A percentile compares a stretch with the other conserved stretches of the same genome.
These are phyloP conservation scores for Porcisia deanei DNA, from an alignment of 208 protist species.

Conservation along the genomic window DNA sequence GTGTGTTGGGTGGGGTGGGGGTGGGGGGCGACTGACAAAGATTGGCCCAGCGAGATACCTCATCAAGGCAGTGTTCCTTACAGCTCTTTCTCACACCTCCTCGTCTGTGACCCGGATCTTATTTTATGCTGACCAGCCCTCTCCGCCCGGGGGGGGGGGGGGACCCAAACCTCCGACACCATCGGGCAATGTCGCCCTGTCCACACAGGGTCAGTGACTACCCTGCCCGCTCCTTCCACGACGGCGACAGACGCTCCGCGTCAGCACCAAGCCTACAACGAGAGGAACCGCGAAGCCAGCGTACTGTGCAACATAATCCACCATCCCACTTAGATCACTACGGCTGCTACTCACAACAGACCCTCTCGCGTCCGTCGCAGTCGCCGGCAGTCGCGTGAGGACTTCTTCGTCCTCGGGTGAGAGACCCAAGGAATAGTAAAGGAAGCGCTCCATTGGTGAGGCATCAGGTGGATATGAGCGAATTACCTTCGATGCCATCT, in stretches of 20 bases:
- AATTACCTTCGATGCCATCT: not conserved
- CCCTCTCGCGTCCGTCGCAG: not conserved
- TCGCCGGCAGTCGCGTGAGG: not conserved
- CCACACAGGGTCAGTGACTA: not conserved
- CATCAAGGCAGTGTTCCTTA: not conserved
- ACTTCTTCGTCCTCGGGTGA: slow-evolving; percentile 10
- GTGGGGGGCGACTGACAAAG: not conserved
- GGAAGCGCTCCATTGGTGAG: slow-evolving; percentile 14
- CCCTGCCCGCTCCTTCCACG: not conserved
- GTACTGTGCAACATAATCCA: slow-evolving; percentile 17
- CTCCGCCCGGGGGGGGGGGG: not conserved
- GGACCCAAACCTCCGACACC: not conserved
- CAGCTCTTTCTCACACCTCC: not conserved
- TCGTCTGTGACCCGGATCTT: not conserved
- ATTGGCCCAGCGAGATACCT: not conserved
- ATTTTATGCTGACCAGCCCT: not conserved
- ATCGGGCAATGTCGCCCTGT: not conserved
- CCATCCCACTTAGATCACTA: not conserved
- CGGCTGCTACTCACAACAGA: not conserved
- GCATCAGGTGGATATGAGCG: not conserved
- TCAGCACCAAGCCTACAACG: not conserved
- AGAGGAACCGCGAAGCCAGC: slow-evolving; percentile 19
- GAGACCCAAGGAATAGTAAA: slow-evolving; percentile 13
- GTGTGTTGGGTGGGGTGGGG: not conserved
- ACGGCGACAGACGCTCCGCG: slow-evolving; percentile 15